Conservation (phyloP, 495 filamentous ascomycete genomes). For the Aspergillus homomorphus region DNA sequence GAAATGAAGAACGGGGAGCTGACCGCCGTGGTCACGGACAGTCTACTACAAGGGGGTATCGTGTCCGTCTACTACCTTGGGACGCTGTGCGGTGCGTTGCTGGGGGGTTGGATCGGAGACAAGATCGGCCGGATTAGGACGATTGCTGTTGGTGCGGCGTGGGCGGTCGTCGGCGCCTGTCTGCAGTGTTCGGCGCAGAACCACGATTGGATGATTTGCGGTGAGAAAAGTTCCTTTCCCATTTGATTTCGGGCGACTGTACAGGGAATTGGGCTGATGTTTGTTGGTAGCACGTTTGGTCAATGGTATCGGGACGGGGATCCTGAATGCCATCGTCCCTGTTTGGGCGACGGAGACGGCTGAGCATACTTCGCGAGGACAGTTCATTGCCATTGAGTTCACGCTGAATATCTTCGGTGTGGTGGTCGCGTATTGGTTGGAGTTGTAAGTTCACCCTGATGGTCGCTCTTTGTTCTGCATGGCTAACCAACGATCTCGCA, state of each 20-base stretch:
- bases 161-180: constrained; percentile 57
- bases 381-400: constrained; percentile 72
- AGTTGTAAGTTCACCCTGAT: too few species aligned
- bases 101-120: constrained; percentile 62
- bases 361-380: constrained; percentile 63
- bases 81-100: constrained; percentile 56
- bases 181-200: constrained; percentile 64
- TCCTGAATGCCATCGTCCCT: constrained; percentile 68
- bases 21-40: constrained; percentile 56
- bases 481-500: constrained; percentile 27
- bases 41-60: constrained; percentile 65
- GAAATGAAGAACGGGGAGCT: constrained; percentile 42
- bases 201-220: constrained; percentile 68
- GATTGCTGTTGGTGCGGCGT: constrained; percentile 53
- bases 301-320: constrained; percentile 71
- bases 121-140: constrained; percentile 60
- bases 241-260: not conserved
- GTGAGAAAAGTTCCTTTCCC: constrained; percentile 27
- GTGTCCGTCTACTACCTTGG: constrained; percentile 71
- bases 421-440: constrained; percentile 70
- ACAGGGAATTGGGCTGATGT: not conserved
- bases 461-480: constrained; percentile 17
- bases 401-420: constrained; percentile 73
- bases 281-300: constrained; percentile 51
- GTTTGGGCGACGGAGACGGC: constrained; percentile 70